These are phyloP conservation scores for Neurospora sublineolata DNA, from an alignment of 495 filamentous ascomycete species.

Conservation along the genomic window DNA sequence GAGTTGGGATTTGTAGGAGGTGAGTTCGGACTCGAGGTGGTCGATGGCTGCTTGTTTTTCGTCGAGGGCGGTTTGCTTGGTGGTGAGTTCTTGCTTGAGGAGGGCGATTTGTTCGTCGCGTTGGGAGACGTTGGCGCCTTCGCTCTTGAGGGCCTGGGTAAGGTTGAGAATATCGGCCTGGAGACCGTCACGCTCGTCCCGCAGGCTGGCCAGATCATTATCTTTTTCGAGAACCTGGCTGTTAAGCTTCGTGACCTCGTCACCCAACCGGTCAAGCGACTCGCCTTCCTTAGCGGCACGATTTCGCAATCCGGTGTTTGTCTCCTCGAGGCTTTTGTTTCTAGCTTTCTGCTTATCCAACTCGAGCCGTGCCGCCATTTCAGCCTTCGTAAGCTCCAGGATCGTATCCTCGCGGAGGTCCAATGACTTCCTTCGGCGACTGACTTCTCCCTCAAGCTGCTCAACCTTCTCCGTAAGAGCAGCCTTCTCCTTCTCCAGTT, in stretches of 20 bases:
- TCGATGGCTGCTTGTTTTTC: not conserved
- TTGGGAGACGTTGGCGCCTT: not conserved
- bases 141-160: not conserved
- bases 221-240: not conserved
- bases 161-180: not conserved
- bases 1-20: not conserved
- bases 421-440: not conserved
- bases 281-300: not conserved
- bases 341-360: not conserved
- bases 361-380: not conserved
- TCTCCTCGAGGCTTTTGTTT: constrained; percentile 1
- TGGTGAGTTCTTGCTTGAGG: not conserved
- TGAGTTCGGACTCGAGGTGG: not conserved
- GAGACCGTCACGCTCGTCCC: not conserved
- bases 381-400: not conserved
- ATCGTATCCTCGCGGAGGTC: not conserved
- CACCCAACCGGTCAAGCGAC: not conserved
- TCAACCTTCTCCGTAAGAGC: not conserved
- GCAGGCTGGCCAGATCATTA: not conserved
- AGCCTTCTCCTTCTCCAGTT: not conserved
- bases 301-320: not conserved
- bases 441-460: not conserved
- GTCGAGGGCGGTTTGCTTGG: not conserved
- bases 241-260: not conserved
- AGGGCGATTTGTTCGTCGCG: not conserved